These are phyloP conservation scores for Solanum neorickii DNA, from an alignment of 257 asterid species.

Conservation along the genomic window DNA sequence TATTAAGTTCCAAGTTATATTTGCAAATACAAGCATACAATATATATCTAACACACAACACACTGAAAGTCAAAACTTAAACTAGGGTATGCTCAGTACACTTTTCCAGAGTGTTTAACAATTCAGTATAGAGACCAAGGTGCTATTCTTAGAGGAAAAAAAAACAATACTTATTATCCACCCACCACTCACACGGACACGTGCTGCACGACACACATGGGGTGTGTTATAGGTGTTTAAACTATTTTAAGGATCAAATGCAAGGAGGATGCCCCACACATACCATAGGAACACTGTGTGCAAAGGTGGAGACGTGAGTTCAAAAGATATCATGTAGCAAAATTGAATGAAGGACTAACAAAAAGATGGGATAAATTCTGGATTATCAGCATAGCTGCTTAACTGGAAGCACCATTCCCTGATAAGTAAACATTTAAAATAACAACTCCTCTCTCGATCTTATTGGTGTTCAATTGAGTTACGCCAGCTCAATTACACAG, in stretches of 20 bases:
- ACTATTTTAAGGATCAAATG: neutral
- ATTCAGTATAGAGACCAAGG: neutral
- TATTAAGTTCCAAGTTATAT: neutral
- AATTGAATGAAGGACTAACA: neutral
- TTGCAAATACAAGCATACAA: neutral
- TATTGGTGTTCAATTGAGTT: neutral
- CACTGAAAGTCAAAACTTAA: neutral
- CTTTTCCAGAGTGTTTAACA: neutral
- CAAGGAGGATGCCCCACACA: neutral
- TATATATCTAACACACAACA: neutral
- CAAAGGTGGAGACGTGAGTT: neutral
- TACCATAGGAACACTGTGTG: neutral
- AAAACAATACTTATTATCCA: neutral
- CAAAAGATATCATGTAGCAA: neutral
- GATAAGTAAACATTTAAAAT: neutral
- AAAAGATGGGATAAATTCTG: neutral
- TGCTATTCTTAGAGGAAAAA: neutral
- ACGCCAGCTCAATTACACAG: neutral
- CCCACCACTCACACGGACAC: neutral
- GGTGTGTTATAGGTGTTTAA: neutral
- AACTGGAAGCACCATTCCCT: neutral
- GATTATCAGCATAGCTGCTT: neutral
- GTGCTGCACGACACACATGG: neutral
- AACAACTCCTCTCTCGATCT: neutral
- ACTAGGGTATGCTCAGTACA: neutral